Evolutionary conservation across 2,329 filamentous ascomycete genomes (phyloP).

Genomic region (Fusarium nygamai): DNA sequence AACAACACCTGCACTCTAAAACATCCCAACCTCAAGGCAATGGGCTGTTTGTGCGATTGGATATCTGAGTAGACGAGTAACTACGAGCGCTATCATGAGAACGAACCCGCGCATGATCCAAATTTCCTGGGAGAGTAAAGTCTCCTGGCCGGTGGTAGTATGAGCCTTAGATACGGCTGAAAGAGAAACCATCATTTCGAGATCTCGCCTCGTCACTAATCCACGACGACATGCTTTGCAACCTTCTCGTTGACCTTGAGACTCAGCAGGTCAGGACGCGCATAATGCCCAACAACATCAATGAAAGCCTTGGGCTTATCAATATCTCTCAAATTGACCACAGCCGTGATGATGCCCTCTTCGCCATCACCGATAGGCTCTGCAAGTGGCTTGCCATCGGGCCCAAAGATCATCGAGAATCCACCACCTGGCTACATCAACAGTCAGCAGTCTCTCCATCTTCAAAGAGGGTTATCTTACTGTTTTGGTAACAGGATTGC

Average conservation of each 20-base stretch:
- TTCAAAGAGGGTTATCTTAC: neutral
- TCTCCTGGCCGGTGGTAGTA: accelerated
- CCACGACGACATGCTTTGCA: neutral
- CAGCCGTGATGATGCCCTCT: neutral
- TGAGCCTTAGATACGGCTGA: accelerated
- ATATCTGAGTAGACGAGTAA: neutral
- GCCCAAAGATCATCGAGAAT: slow-evolving; percentile 1
- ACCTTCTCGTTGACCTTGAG: slow-evolving; percentile 1
- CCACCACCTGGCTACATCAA: neutral
- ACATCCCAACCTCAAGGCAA: neutral
- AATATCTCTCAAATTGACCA: neutral
- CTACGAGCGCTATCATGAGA: neutral
- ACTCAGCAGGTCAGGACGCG: neutral
- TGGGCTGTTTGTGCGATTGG: neutral
- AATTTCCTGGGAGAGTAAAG: accelerated
- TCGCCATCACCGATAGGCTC: neutral
- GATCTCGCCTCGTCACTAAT: neutral
- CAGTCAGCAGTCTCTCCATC: neutral
- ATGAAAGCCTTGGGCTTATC: neutral
- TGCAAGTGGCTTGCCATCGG: neutral
- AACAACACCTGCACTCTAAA: neutral
- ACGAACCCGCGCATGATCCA: neutral
- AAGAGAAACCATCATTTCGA: accelerated
- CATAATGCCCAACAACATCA: neutral
- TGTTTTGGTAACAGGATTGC: neutral